A percentile compares a stretch with the other conserved stretches of the same genome.
phyloP scores from a whole-genome alignment of 768 basidiomycete genomes.

The Lactifluus echinatus region DNA sequence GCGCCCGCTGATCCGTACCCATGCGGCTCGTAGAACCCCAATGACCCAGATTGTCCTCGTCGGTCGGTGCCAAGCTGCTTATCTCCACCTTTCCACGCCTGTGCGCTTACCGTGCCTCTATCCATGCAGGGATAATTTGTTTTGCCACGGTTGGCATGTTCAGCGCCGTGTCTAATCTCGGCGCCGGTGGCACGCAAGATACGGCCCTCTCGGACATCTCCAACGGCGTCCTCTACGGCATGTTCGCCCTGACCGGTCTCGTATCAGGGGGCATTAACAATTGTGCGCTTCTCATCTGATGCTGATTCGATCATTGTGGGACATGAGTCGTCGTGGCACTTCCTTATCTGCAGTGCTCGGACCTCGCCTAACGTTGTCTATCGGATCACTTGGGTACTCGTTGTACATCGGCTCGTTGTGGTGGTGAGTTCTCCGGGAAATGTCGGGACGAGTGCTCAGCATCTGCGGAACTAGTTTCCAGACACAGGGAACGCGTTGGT shows the following conservation, averaged over 20 bases:
- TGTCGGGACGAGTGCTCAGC: background rate
- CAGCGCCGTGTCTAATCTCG: constrained; percentile 31
- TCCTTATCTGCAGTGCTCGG: constrained; percentile 32
- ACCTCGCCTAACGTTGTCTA: constrained; percentile 38
- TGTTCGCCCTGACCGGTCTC: constrained; percentile 36
- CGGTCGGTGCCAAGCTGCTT: background rate
- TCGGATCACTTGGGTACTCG: constrained; percentile 46
- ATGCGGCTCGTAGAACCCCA: constrained; percentile 4
- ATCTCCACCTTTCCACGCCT: background rate
- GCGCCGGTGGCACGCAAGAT: constrained; percentile 35
- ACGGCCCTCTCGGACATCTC: constrained; percentile 32
- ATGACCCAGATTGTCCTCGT: constrained; percentile 19
- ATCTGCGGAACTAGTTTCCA: constrained; percentile 27
- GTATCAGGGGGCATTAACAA: constrained; percentile 33
- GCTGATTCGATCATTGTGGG: background rate
- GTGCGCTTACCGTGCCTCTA: background rate
- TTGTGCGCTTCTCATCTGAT: constrained; percentile 16
- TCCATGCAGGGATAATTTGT: constrained; percentile 18
- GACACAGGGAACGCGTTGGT: constrained; percentile 33
- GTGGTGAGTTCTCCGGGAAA: constrained; percentile 28
- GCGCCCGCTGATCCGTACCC: background rate
- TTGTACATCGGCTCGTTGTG: constrained; percentile 41
- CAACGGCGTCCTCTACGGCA: constrained; percentile 36
- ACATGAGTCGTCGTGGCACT: background rate
- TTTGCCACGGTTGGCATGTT: constrained; percentile 35